Evolutionary conservation across 192 early-diverging fungal genomes (phyloP), one percentile per base, ranked within the genome.

Genomic region (Paraglomus occultum): DNA sequence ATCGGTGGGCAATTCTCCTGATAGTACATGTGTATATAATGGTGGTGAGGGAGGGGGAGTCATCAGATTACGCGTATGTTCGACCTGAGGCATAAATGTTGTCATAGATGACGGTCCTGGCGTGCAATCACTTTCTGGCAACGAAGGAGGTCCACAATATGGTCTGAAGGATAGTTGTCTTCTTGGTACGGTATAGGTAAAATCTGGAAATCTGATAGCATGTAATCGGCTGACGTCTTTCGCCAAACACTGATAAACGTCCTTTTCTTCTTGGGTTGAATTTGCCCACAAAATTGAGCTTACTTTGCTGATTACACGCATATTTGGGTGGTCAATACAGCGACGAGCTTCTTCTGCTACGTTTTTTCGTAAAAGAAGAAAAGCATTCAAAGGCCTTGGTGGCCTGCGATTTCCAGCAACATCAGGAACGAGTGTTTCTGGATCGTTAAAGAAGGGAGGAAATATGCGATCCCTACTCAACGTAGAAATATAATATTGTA

Each of bases 311-410:
- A 55, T 55, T 55, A 55, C 6, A 20, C 17, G 53, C 53, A 55
- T 55, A 17, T 55, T 55, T 17, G 7, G 7, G 6, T 6, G 8
- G 7, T 23, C 53, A 17, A 55, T 23, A 6, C 7, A 17, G 8
- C 53, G 53, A 17, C n/a, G n/a, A n/a, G 60, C 60, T 18, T 47
- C 44, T 47, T 44, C 11, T 12, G 44, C 44, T 17, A 63, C 60
- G 14, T 63, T 63, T 18, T 46, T 63, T 22, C 60, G 44, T 14
- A 42, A 63, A 12, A 63, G 44, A 20, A 63, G n/a, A 20, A 63
- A 63, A 20, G 44, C 60, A 11, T 63, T 63, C 14, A 46, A 46
- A 1, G 52, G 52, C 2, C 52, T 17, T 54, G 52, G 52, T 54
- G 52, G 52, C 2, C 52, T 23, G 12, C 18, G 18, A 17, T 23